A percentile compares a stretch with the other conserved stretches of the same genome.
Evolutionary conservation across 192 early-diverging fungal genomes (phyloP).

Genomic region (Phlyctochytrium planicorne): DNA sequence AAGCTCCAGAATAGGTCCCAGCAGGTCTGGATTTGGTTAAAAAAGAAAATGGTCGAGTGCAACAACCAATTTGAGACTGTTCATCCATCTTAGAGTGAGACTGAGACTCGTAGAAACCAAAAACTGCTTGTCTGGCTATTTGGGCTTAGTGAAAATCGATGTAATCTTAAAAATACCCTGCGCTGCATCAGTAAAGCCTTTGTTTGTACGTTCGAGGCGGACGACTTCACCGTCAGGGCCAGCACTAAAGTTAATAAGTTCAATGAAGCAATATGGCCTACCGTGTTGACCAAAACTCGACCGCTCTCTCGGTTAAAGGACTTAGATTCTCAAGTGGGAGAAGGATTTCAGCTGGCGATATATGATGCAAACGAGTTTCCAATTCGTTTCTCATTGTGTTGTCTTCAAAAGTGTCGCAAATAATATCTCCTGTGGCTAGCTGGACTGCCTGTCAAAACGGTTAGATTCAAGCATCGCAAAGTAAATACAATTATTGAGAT

Average conservation of each 20-base stretch:
- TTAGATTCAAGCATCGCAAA: constrained; percentile 1
- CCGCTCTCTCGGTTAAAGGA: constrained; percentile 55
- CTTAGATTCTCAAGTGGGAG: constrained; percentile 51
- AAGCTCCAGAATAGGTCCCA: constrained; percentile 18
- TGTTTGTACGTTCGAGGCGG: constrained; percentile 55
- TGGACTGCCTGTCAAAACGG: constrained; percentile 55
- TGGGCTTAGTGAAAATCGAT: no score
- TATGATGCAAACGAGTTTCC: constrained; percentile 66
- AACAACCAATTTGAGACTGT: no score
- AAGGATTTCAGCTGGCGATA: constrained; percentile 67
- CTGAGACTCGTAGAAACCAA: not conserved
- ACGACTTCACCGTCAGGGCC: constrained; percentile 40
- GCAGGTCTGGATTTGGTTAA: no score
- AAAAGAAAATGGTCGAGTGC: no score
- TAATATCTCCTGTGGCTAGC: constrained; percentile 63
- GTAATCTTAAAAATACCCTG: constrained; percentile 12
- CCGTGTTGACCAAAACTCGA: constrained; percentile 23
- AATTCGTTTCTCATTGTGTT: constrained; percentile 60
- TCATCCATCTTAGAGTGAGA: no score
- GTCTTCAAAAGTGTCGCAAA: constrained; percentile 74
- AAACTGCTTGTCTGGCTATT: constrained; percentile 2
- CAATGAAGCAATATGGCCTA: not conserved
- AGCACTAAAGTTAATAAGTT: constrained; percentile 16
- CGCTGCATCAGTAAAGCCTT: constrained; percentile 44
- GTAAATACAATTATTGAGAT: constrained; percentile 28